phyloP scores from a whole-genome alignment of 1,284 basidiomycete genomes.

The Entoloma clypeatum region DNA sequence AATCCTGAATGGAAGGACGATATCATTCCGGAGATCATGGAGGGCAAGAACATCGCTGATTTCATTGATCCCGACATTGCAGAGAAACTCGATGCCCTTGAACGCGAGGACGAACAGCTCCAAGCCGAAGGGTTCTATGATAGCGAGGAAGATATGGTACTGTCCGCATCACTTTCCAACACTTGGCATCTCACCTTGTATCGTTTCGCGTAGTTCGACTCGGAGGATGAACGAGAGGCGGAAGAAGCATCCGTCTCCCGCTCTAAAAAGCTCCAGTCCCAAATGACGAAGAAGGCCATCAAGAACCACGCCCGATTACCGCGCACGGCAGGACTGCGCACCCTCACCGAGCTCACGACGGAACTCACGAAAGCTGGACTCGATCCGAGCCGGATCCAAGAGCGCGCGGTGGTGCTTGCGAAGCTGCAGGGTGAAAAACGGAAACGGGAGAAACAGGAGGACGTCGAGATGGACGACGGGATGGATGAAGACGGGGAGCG shows the following conservation, averaged over 20 bases:
- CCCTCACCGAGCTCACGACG: conserved; percentile 81
- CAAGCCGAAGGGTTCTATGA: conserved; percentile 96
- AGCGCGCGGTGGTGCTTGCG: conserved; percentile 81
- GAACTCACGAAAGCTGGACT: conserved; percentile 85
- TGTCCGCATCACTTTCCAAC: conserved; percentile 22
- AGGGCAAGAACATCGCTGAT: conserved; percentile 99
- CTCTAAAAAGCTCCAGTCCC: conserved; percentile 74
- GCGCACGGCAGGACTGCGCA: conserved; percentile 82
- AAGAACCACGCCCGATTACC: conserved; percentile 86
- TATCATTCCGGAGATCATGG: conserved; percentile 92
- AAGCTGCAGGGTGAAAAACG: conserved; percentile 73
- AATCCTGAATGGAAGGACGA: conserved; percentile 97
- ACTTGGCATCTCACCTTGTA: conserved; percentile 9
- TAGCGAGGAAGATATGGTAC: conserved; percentile 78
- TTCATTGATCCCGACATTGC: conserved; percentile 99
- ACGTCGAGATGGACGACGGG: conserved; percentile 49
- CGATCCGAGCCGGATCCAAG: conserved; percentile 86
- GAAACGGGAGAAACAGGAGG: conserved; percentile 59
- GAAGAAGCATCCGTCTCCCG: conserved; percentile 63
- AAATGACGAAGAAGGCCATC: conserved; percentile 80
- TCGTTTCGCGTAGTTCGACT: conserved; percentile 61
- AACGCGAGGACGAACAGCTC: conserved; percentile 94
- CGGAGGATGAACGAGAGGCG: conserved; percentile 88
- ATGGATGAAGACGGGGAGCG: conserved; percentile 49
- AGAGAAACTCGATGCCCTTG: conserved; percentile 94